phyloP scores from a whole-genome alignment of 2,329 filamentous ascomycete species.

The Trichoderma aggressivum region DNA sequence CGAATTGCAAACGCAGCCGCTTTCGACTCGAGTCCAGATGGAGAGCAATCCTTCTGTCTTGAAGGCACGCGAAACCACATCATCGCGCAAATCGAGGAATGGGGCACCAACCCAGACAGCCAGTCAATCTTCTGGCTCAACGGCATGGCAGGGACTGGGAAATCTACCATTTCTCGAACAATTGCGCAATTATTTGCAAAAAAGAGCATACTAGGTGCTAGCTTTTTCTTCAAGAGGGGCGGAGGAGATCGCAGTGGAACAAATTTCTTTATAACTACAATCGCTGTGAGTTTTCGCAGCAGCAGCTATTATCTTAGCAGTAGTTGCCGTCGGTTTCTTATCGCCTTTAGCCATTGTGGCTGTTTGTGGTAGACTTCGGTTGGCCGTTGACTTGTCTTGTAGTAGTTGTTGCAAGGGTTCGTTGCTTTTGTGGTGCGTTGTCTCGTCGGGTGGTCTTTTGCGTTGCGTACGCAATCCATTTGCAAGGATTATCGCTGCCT shows the following conservation, averaged over 20 bases:
- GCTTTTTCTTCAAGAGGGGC: constrained; percentile 46
- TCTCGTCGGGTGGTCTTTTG: no score
- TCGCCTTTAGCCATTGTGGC: no score
- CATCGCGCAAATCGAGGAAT: constrained; percentile 25
- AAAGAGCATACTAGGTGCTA: constrained; percentile 29
- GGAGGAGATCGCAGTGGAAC: constrained; percentile 37
- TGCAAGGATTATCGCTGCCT: no score
- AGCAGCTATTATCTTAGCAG: no score
- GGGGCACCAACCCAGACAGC: constrained; percentile 24
- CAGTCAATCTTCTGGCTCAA: constrained; percentile 37
- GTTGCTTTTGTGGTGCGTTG: no score
- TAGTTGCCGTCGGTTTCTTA: no score
- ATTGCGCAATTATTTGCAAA: constrained; percentile 21
- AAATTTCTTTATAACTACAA: constrained; percentile 39
- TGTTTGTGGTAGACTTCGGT: no score
- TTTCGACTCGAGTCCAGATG: constrained; percentile 33
- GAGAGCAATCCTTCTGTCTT: constrained; percentile 33
- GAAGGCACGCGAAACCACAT: constrained; percentile 32
- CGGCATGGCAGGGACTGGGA: constrained; percentile 39
- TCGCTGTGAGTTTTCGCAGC: no score
- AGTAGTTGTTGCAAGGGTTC: no score
- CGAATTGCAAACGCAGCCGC: constrained; percentile 25
- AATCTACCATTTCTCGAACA: constrained; percentile 38
- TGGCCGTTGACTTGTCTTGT: no score
- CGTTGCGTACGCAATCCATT: no score